phyloP scores from a whole-genome alignment of 805 yeast species.

The Starmerella khaoyaiensis region DNA sequence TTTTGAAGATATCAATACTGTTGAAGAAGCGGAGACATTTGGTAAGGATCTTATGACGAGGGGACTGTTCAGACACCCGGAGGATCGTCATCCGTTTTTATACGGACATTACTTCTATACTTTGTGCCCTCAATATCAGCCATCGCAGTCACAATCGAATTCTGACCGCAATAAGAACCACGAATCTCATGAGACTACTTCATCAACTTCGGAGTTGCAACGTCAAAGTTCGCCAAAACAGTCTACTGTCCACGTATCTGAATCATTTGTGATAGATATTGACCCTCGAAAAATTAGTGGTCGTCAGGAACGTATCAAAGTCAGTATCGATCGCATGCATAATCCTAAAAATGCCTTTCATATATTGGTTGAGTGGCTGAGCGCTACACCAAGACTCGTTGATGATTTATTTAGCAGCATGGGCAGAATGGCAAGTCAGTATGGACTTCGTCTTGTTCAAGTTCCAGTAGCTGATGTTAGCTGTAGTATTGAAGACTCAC shows the following conservation, averaged over 20 bases:
- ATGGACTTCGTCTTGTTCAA: conserved; percentile 70
- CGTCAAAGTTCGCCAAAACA: not conserved
- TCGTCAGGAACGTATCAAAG: conserved; percentile 62
- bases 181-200: not conserved
- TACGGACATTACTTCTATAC: conserved; percentile 91
- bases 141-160: not conserved
- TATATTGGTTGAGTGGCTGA: conserved; percentile 82
- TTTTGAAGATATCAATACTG: conserved; percentile 62
- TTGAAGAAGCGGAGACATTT: conserved; percentile 71
- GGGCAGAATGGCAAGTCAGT: conserved; percentile 72
- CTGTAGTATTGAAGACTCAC: conserved; percentile 60
- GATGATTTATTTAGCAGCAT: conserved; percentile 68
- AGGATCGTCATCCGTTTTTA: conserved; percentile 64
- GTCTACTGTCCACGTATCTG: conserved; percentile 13
- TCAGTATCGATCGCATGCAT: conserved; percentile 84
- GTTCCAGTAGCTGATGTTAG: conserved; percentile 85
- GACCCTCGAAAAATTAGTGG: conserved; percentile 63
- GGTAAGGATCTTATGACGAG: conserved; percentile 67
- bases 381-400: conserved; percentile 70
- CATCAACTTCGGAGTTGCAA: not conserved
- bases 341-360: conserved; percentile 94
- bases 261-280: conserved; percentile 27
- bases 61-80: conserved; percentile 70
- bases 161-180: no score
- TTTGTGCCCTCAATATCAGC: conserved; percentile 43